These are phyloP conservation scores for Rutstroemia sydowiana DNA, from an alignment of 2,329 filamentous ascomycete genomes.

Conservation along the genomic window DNA sequence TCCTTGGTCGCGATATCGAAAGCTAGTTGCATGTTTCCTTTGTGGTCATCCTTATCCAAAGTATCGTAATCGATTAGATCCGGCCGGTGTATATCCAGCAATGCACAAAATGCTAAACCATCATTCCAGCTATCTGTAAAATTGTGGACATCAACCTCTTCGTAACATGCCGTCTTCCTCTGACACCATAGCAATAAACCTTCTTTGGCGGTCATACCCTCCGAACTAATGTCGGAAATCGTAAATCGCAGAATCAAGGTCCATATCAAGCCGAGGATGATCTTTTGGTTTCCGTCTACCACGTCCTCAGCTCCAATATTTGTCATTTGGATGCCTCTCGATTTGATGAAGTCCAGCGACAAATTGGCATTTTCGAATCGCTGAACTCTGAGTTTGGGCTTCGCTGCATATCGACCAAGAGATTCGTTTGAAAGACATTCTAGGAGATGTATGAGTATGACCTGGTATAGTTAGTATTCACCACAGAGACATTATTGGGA, in stretches of 20 bases:
- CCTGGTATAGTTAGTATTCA: slow-evolving; percentile 42
- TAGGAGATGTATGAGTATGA: slow-evolving; percentile 91
- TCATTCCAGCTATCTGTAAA: slow-evolving; percentile 98
- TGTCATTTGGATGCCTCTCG: slow-evolving; percentile 88
- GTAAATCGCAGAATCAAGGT: slow-evolving; percentile 96
- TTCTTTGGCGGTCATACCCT: slow-evolving; percentile 96
- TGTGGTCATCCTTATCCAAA: slow-evolving; percentile 88
- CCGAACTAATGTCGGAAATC: slow-evolving; percentile 96
- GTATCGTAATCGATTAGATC: slow-evolving; percentile 96
- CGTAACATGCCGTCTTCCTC: slow-evolving; percentile 96
- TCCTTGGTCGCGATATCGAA: slow-evolving; percentile 95
- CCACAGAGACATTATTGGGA: slow-evolving; percentile 3
- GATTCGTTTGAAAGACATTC: slow-evolving; percentile 94
- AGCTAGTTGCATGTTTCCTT: slow-evolving; percentile 94
- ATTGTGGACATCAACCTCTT: slow-evolving; percentile 90
- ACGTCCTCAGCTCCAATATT: slow-evolving; percentile 98
- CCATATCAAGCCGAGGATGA: slow-evolving; percentile 96
- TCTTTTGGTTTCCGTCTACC: slow-evolving; percentile 95
- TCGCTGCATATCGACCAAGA: slow-evolving; percentile 91
- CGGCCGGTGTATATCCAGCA: slow-evolving; percentile 93
- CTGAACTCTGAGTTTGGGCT: slow-evolving; percentile 92
- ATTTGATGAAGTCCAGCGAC: slow-evolving; percentile 87
- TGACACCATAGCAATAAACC: slow-evolving; percentile 95
- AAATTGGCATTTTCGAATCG: slow-evolving; percentile 97
- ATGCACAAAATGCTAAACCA: slow-evolving; percentile 89